Base-by-base conservation (phyloP, 345 rosid genomes). In the Camelina neglecta region DNA sequence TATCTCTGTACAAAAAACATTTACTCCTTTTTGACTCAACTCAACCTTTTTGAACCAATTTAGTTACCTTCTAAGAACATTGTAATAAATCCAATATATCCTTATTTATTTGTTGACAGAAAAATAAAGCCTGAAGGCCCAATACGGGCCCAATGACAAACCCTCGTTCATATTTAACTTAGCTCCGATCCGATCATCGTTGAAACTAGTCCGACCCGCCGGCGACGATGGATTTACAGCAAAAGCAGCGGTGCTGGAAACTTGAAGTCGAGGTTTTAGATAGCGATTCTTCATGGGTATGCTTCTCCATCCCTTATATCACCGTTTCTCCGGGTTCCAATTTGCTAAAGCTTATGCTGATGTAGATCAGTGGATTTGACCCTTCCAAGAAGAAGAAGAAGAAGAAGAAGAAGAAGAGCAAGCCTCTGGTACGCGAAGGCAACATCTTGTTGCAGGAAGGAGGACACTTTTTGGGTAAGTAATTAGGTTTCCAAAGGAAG, bases 361-460 rank as follows among this genome's bases (percentile, higher is more conserved):
- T 44, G 58, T 63, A 70, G 80, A 62, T 71, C 29, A 21, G 53
- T 41, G 39, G 41, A 58, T 94, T 94, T 44, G 97, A 92, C 83
- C 87, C 95, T 24, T 79, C 87, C 60, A 89, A 87, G 84, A 93
- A 90, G 83, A 93, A 91, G 89, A 93, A 93, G 84, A 93, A 93
- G 86, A 91, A 84, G 82, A 81, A 80, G 82, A 82, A 11, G 63
- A 84, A 26, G 29, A 26, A 26, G 29, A 26, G 29, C 29, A 26
- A 61, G 92, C 86, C 8, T 60, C 74, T 24, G 59, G 67, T 0
- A 24, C 48, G 59, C 18, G 59, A 69, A 15, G 96, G 91, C 67
- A 91, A 90, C 47, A 82, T 80, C 54, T 45, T 87, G 35, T 79
- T 84, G 47, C 93, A 89, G 73, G 85, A 86, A 86, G 85, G 87